Percentiles rank a stretch among this genome's conserved stretches.
phyloP scores from a whole-genome alignment of 805 yeast species.

The Wickerhamiella kurtzmanii region DNA sequence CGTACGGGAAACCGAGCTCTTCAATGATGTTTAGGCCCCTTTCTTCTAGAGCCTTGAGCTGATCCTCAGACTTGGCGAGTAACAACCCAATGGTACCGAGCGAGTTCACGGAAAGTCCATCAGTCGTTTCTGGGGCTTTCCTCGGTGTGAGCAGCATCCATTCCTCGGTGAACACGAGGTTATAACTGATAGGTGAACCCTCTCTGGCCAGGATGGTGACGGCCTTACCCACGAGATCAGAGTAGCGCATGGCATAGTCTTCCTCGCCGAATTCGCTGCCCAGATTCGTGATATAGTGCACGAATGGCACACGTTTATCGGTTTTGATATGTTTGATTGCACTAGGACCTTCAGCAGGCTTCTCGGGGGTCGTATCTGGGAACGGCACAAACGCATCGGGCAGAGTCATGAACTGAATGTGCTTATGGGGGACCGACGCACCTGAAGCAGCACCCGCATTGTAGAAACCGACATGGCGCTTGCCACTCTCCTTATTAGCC shows the following conservation, averaged over 20 bases:
- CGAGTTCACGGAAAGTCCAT: conserved; percentile 54
- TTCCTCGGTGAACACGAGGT: conserved; percentile 63
- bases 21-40: conserved; percentile 11
- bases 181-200: conserved; percentile 44
- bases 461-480: conserved; percentile 65
- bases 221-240: conserved; percentile 33
- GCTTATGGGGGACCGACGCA: conserved; percentile 91
- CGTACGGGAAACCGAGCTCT: conserved; percentile 18
- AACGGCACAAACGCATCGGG: conserved; percentile 47
- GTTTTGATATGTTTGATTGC: background rate
- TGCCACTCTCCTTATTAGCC: conserved; percentile 33
- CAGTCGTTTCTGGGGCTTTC: conserved; percentile 23
- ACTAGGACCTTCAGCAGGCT: conserved; percentile 25
- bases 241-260: conserved; percentile 44
- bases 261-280: conserved; percentile 30
- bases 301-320: conserved; percentile 52
- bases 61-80: conserved; percentile 54
- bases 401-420: conserved; percentile 68
- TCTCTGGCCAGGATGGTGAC: conserved; percentile 40
- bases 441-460: conserved; percentile 84
- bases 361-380: conserved; percentile 36
- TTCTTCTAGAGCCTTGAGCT: conserved; percentile 13
- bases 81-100: conserved; percentile 70
- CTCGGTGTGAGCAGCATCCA: conserved; percentile 89
- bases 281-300: conserved; percentile 67